A percentile compares a stretch with the other conserved stretches of the same genome.
phyloP scores from a whole-genome alignment of 202 grass and related monocot genomes.

The Musa balbisiana region DNA sequence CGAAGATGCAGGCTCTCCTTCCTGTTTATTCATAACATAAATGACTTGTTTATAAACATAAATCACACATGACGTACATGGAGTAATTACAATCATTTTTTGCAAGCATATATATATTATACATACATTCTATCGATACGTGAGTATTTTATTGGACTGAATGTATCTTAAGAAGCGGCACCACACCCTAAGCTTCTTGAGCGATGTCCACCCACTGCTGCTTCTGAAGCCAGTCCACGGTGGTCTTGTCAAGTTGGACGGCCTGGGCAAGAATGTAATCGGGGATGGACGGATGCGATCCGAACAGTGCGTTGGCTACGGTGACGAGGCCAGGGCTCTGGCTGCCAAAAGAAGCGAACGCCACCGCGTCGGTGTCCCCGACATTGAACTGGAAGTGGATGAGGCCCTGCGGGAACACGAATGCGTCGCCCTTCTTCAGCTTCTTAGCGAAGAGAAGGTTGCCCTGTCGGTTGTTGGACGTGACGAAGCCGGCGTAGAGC shows the following conservation, averaged over 20 bases:
- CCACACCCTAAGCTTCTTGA: neutral
- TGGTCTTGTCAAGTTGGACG: constrained; percentile 11
- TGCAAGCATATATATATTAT: too few species aligned
- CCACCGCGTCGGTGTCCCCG: constrained; percentile 12
- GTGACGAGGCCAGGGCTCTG: constrained; percentile 30
- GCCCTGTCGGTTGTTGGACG: neutral
- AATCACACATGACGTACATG: too few species aligned
- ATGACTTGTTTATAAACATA: too few species aligned
- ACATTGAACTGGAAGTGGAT: constrained; percentile 33
- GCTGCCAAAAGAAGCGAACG: constrained; percentile 14
- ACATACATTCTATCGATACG: too few species aligned
- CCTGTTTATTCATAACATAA: too few species aligned
- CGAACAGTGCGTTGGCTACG: constrained; percentile 17
- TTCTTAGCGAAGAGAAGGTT: constrained; percentile 20
- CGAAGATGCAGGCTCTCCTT: too few species aligned
- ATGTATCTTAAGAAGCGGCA: too few species aligned
- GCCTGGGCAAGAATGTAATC: constrained; percentile 24
- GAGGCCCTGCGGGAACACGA: constrained; percentile 25
- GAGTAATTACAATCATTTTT: too few species aligned
- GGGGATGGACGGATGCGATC: constrained; percentile 16
- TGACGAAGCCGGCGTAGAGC: constrained; percentile 10
- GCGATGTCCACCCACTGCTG: constrained; percentile 3
- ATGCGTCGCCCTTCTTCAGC: constrained; percentile 23
- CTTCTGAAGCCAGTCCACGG: constrained; percentile 16
- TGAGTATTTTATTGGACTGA: too few species aligned